Evolutionary conservation across 345 rosid genomes (phyloP), one percentile per base, ranked within the genome.

Genomic region (Hibiscus tridactylites): DNA sequence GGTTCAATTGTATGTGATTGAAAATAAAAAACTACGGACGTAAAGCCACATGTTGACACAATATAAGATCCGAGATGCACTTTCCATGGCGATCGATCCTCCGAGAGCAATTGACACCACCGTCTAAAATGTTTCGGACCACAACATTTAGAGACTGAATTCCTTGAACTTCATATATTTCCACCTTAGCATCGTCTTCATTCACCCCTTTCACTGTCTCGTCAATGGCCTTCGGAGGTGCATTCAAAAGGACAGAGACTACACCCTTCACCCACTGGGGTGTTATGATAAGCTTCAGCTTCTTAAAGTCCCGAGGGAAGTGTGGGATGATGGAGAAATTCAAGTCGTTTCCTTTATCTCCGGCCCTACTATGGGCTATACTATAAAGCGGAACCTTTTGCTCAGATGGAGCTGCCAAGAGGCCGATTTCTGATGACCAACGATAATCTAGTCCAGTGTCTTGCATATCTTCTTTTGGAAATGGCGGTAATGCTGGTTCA

Each of bases 11-110:
- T 7, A 39, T 8, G 44, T 39, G 44, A 39, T 39, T 39, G 44
- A 39, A 39, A 39, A 54, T 54, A 9, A 12, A 59, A 59, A 91
- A 68, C 67, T 59, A 13, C 15, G 28, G 29, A 21, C 35, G 62
- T 59, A 59, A 59, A 33, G 28, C 33, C 35, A 58, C 62, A 59
- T 59, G 62, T 59, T 59, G 62, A 59, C 62, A 12, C 62, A 59
- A 28, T 4, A 93, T 79, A 72, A 91, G 88, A 80, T 91, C 93
- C 1, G 96, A 93, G 72, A 84, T 82, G 52, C 94, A 83, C 85
- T 91, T 88, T 53, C 96, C 97, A 61, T 91, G 96, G 19, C 97
- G 84, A 75, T 91, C 96, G 50, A 93, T 91, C 83, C 96, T 93
- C 73, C 97, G 79, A 57, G 97, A 90, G 80, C 97, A 91, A 77